A percentile compares a stretch with the other conserved stretches of the same genome.
Conservation (phyloP, 495 filamentous ascomycete genomes). For the Thermochaetoides thermophila region DNA sequence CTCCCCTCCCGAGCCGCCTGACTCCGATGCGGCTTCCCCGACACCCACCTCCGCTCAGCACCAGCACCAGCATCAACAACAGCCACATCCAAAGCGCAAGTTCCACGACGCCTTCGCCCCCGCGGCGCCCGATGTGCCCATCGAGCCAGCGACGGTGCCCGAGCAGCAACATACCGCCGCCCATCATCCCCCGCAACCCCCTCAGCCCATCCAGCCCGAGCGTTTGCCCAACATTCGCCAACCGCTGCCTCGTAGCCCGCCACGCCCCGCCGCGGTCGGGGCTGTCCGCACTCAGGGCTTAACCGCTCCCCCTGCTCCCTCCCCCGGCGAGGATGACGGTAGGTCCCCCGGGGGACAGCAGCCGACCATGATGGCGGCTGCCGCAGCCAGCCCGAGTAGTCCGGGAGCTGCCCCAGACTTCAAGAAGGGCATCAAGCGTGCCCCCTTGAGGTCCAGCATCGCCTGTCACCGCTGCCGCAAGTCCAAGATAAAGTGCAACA, state of each 20-base stretch:
- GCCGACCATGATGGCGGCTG: slow-evolving; percentile 14
- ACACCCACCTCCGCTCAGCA: slow-evolving; percentile 8
- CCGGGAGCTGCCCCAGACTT: slow-evolving; percentile 20
- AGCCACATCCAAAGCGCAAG: slow-evolving; percentile 21
- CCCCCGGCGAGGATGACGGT: slow-evolving; percentile 15
- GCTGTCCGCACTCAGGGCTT: slow-evolving; percentile 9
- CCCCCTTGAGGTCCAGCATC: slow-evolving; percentile 63
- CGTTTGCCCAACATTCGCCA: slow-evolving; percentile 15
- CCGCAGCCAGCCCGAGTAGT: slow-evolving; percentile 17
- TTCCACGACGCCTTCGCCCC: slow-evolving; percentile 22
- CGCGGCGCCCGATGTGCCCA: slow-evolving; percentile 11
- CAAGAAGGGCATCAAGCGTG: slow-evolving; percentile 33
- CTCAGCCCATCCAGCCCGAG: slow-evolving; percentile 4
- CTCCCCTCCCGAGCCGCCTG: slow-evolving; percentile 29
- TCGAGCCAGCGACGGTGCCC: slow-evolving; percentile 8
- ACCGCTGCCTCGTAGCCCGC: slow-evolving; percentile 18
- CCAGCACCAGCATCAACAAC: slow-evolving; percentile 1
- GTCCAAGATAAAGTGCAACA: slow-evolving; percentile 75
- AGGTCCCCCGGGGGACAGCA: slow-evolving; percentile 4
- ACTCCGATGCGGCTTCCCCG: slow-evolving; percentile 22
- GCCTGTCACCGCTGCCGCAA: slow-evolving; percentile 65
- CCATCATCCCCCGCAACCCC: slow-evolving; percentile 3
- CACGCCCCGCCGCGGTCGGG: slow-evolving; percentile 11
- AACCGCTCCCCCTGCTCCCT: not conserved
- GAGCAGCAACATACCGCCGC: slow-evolving; percentile 2